These are phyloP conservation scores for Leptosphaerulina australis DNA, from an alignment of 2,329 filamentous ascomycete genomes.

Conservation along the genomic window DNA sequence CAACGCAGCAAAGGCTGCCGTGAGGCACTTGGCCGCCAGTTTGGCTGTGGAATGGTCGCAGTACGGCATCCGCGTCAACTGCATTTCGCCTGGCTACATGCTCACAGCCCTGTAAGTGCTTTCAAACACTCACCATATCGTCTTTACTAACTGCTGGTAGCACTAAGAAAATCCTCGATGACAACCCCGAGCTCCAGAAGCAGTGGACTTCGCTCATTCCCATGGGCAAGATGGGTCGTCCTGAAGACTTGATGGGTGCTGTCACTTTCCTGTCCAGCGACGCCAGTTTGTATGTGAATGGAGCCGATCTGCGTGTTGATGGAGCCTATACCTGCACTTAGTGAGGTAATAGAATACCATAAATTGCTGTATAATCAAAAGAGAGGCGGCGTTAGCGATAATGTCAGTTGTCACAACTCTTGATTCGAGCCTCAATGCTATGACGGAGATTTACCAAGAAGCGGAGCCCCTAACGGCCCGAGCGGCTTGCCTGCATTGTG, in stretches of 20 bases:
- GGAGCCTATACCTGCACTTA: conserved; percentile 86
- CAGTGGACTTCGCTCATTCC: conserved; percentile 94
- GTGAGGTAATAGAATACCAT: background rate
- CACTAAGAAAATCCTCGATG: conserved; percentile 91
- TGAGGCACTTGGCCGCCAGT: conserved; percentile 84
- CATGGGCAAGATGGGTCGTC: conserved; percentile 89
- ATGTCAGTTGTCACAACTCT: background rate
- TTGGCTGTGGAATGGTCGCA: conserved; percentile 94
- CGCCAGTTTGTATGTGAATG: conserved; percentile 60
- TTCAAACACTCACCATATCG: too few species aligned
- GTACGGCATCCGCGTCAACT: conserved; percentile 89
- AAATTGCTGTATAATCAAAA: background rate
- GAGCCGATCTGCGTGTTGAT: conserved; percentile 80
- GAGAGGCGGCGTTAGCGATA: background rate
- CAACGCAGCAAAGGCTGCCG: conserved; percentile 90
- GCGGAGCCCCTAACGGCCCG: conserved; percentile 12
- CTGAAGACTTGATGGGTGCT: conserved; percentile 90
- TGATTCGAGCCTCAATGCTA: conserved; percentile 8
- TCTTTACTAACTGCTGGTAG: conserved; percentile 54
- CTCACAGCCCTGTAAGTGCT: conserved; percentile 80
- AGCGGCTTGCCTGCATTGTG: conserved; percentile 10
- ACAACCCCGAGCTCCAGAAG: conserved; percentile 86
- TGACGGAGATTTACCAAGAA: conserved; percentile 8
- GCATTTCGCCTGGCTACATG: conserved; percentile 96
- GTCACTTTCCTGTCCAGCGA: conserved; percentile 86